These are phyloP conservation scores for Emmonsiellopsis sp. DNA, from an alignment of 2,329 filamentous ascomycete species.

Conservation along the genomic window DNA sequence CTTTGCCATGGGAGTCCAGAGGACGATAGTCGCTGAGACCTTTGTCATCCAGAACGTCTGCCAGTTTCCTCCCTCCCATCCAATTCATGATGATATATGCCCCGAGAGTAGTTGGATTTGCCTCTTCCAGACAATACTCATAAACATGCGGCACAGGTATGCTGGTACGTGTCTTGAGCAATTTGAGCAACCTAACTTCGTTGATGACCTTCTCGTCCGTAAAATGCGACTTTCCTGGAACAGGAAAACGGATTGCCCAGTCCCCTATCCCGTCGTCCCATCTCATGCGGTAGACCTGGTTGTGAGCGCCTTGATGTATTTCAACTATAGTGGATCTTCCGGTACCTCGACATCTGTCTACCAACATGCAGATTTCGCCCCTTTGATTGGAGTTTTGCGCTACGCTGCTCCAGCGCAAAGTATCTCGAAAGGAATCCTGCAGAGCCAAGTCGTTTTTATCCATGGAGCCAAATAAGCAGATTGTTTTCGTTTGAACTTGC, in stretches of 20 bases:
- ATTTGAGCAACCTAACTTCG: conserved; percentile 13
- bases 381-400: no score
- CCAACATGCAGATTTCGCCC: no score
- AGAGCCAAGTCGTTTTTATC: no score
- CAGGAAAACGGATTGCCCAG: conserved; percentile 15
- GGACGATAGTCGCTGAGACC: background rate
- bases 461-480: no score
- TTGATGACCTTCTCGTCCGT: conserved; percentile 17
- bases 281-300: background rate
- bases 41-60: background rate
- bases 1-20: background rate
- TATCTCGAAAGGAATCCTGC: no score
- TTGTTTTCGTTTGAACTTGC: no score
- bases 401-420: no score
- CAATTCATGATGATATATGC: background rate
- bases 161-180: conserved; percentile 11
- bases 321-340: no score
- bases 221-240: conserved; percentile 14
- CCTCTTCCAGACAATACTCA: background rate
- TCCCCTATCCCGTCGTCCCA: background rate
- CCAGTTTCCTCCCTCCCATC: background rate
- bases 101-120: background rate
- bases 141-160: conserved; percentile 12
- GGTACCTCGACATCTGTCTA: no score
- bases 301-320: background rate